phyloP scores from a whole-genome alignment of 148 eudicot genomes.

The Talinum fruticosum region DNA sequence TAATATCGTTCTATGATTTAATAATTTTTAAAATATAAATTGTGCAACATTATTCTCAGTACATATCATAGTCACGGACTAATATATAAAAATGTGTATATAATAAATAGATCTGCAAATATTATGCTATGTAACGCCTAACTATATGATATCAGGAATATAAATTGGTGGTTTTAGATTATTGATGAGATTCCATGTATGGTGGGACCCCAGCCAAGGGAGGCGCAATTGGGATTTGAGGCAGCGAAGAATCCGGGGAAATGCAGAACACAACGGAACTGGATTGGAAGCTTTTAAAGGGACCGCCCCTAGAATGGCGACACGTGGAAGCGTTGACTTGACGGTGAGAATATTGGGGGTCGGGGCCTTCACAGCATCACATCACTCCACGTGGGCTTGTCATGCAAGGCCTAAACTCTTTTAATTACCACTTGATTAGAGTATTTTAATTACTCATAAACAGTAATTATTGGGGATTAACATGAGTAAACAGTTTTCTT shows the following conservation, averaged over 20 bases:
- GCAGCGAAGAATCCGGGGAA: slow-evolving; percentile 24
- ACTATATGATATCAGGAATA: too few species aligned
- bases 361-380: slow-evolving; percentile 19
- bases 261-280: not conserved
- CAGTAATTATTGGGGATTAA: not conserved
- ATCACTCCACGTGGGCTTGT: slow-evolving; percentile 35
- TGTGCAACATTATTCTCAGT: too few species aligned
- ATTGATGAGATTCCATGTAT: too few species aligned
- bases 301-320: slow-evolving; percentile 9
- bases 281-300: not conserved
- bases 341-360: too few species aligned
- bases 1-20: too few species aligned
- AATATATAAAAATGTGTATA: too few species aligned
- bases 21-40: too few species aligned
- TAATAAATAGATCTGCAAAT: too few species aligned
- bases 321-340: slow-evolving; percentile 25
- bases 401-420: slow-evolving; percentile 25
- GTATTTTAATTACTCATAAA: not conserved
- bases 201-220: not conserved
- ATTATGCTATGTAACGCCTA: too few species aligned
- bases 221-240: not conserved
- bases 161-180: too few species aligned
- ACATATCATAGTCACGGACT: too few species aligned
- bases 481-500: not conserved
- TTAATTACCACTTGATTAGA: not conserved